These are phyloP conservation scores for Thyridium curvatum DNA, from an alignment of 2,329 filamentous ascomycete genomes.

Conservation along the genomic window DNA sequence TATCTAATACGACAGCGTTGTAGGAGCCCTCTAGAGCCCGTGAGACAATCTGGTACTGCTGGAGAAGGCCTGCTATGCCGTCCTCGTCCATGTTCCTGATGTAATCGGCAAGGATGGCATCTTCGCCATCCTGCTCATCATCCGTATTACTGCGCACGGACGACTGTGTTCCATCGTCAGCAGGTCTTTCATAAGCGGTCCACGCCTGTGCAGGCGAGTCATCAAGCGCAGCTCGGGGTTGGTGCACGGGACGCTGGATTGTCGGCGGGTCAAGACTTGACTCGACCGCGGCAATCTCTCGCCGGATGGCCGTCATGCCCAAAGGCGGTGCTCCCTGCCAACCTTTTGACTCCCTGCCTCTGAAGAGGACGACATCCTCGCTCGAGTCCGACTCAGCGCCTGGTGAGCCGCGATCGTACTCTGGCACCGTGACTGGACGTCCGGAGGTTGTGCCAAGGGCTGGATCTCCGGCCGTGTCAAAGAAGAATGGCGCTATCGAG, in stretches of 20 bases:
- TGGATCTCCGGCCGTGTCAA: conserved; percentile 4
- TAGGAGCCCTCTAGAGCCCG: conserved; percentile 39
- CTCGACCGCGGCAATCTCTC: conserved; percentile 23
- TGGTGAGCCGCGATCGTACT: neutral
- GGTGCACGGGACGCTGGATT: conserved; percentile 4
- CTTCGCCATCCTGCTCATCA: conserved; percentile 35
- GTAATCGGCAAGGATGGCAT: conserved; percentile 61
- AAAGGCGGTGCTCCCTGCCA: conserved; percentile 1
- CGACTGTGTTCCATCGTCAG: no score
- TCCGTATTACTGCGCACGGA: conserved; percentile 1
- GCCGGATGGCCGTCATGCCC: conserved; percentile 14
- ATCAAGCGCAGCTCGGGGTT: no score
- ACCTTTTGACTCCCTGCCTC: conserved; percentile 20
- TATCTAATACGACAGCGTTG: conserved; percentile 23
- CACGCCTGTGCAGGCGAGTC: no score
- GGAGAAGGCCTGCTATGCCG: conserved; percentile 19
- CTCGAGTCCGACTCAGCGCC: conserved; percentile 48
- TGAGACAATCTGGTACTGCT: conserved; percentile 17
- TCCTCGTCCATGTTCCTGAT: conserved; percentile 57
- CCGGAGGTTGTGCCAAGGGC: conserved; percentile 1
- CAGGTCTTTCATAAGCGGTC: no score
- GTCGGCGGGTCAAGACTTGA: conserved; percentile 2
- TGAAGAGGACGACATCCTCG: conserved; percentile 68
- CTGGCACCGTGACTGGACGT: conserved; percentile 6
- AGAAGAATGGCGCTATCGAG: neutral